Base-by-base conservation (phyloP, 352 stramenopile genomes). In the Phytophthora pseudosyringae region DNA sequence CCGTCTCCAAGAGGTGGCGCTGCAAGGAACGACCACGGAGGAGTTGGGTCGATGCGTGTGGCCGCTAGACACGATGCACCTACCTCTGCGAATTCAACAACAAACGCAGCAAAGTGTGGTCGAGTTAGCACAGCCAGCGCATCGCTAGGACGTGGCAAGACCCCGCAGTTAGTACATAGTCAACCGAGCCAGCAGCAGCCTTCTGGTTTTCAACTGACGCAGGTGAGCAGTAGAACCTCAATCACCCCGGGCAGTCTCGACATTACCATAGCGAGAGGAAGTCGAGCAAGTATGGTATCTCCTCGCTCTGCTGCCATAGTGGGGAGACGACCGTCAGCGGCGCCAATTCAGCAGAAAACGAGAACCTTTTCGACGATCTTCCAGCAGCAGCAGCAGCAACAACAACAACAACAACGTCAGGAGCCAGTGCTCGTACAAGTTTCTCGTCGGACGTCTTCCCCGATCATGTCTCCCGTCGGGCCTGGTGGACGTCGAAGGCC, bases 391-490 rank as follows among this genome's bases (percentile, higher is more conserved):
- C 21, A 2, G 11, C 64, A 59, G 15, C 52, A 67, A 3, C 52
- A 21, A 21, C 21, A 2, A 15, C 64, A 59, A 18, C 52, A 67
- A 3, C 52, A 55, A 11, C 59, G 57, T n/a, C 57, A 69, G 5
- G 56, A 66, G 9, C 67, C 78, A 4, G 76, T 89, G 21, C 51
- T 91, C 6, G 53, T 88, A 18, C 76, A 85, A 26, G 82, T 91
- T 7, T 91, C 82, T 21, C 64, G 82, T 3, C 68, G 80, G 3
- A 89, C 80, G 5, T 91, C 82, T 3, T 84, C 82, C 5, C 76
- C 78, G 0, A 78, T 89, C 18, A 31, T 83, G 32, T 59, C 68
- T 2, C 69, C 72, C 7, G 75, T 5, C 33, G 45, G 64, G 4
- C 47, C 32, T 11, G 61, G 54, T 0, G 76, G 69, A 0, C 61